These are phyloP conservation scores for Loxodes magnus DNA, from an alignment of 73 alveolate genomes.

Conservation along the genomic window DNA sequence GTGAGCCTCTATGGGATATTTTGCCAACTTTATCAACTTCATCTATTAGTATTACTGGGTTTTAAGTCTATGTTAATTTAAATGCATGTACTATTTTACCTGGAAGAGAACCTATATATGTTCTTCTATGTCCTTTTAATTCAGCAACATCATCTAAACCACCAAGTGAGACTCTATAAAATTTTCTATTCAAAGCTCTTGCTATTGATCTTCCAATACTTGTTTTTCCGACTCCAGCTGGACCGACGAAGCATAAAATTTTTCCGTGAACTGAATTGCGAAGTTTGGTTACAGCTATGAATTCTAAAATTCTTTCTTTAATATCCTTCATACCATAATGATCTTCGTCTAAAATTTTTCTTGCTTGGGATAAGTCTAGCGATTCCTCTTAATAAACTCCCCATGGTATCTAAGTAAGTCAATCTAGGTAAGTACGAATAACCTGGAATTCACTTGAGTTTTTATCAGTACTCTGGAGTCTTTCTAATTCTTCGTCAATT, in stretches of 20 bases:
- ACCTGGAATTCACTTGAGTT: conserved; percentile 31
- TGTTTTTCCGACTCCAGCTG: conserved; percentile 91
- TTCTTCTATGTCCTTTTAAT: conserved; percentile 63
- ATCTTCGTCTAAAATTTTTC: conserved; percentile 33
- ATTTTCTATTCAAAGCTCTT: conserved; percentile 46
- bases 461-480: conserved; percentile 38
- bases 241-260: conserved; percentile 76
- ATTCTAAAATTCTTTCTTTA: conserved; percentile 60
- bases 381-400: conserved; percentile 38
- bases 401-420: conserved; percentile 39
- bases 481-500: conserved; percentile 42
- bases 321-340: conserved; percentile 65
- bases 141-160: conserved; percentile 71
- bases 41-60: conserved; percentile 66
- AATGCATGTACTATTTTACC: conserved; percentile 62
- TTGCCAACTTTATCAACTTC: conserved; percentile 52
- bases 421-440: conserved; percentile 39
- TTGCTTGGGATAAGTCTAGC: conserved; percentile 33
- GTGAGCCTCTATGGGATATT: conserved; percentile 51
- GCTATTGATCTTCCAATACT: conserved; percentile 42
- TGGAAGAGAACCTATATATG: conserved; percentile 78
- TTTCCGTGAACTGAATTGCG: conserved; percentile 58
- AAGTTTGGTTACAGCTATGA: conserved; percentile 69
- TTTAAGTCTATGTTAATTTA: conserved; percentile 43
- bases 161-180: conserved; percentile 64